Evolutionary conservation across 1,284 basidiomycete genomes (phyloP).

Genomic region (Pseudozyma tsukubaensis): DNA sequence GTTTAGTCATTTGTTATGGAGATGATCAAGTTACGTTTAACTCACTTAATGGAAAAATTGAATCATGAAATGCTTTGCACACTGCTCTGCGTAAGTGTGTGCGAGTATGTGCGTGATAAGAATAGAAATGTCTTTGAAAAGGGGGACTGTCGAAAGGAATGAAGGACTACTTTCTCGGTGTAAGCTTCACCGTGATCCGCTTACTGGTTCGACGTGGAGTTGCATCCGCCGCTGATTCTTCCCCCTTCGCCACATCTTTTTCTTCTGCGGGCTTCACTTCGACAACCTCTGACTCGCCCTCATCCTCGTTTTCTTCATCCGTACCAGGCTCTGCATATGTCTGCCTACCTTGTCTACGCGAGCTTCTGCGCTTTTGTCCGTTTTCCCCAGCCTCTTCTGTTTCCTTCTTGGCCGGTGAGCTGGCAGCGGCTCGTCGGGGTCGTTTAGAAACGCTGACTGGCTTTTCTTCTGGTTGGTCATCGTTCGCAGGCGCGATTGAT

Average conservation of each 20-base stretch:
- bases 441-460: conserved; percentile 5
- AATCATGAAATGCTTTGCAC: background rate
- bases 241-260: background rate
- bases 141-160: background rate
- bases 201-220: conserved; percentile 16
- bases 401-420: background rate
- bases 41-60: background rate
- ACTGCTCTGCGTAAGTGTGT: background rate
- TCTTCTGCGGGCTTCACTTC: background rate
- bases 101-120: background rate
- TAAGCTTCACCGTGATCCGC: conserved; percentile 24
- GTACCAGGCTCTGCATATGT: conserved; percentile 16
- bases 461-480: background rate
- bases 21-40: too few species aligned
- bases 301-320: conserved; percentile 10
- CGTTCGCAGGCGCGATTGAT: background rate
- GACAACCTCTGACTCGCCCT: background rate
- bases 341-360: conserved; percentile 6
- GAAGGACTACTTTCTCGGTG: conserved; percentile 7
- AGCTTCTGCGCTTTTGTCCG: conserved; percentile 9
- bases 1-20: too few species aligned
- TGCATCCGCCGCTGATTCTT: background rate
- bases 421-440: conserved; percentile 4
- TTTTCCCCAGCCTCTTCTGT: background rate
- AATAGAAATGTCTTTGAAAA: background rate